Evolutionary conservation across 176 grass and related monocot genomes (phyloP).

Genomic region (Elaeis guineensis): DNA sequence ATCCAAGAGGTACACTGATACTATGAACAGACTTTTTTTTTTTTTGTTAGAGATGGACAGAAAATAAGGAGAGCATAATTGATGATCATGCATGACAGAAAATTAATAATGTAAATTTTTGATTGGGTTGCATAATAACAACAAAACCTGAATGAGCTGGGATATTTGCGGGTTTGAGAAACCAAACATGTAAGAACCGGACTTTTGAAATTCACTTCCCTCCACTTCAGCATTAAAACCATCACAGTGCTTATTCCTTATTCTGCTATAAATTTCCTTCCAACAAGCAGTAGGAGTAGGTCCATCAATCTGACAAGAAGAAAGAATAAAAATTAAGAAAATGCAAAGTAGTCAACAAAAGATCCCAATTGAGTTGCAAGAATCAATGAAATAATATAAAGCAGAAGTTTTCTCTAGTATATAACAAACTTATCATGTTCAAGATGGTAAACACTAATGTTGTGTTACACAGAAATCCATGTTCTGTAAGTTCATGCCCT

Average conservation of each 20-base stretch:
- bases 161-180: constrained; percentile 86
- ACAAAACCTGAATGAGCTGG: constrained; percentile 87
- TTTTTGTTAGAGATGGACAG: no score
- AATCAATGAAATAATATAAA: background rate
- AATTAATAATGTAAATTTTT: constrained; percentile 21
- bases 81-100: background rate
- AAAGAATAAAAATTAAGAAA: constrained; percentile 4
- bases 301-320: constrained; percentile 62
- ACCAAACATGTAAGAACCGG: constrained; percentile 96
- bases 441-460: no score
- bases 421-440: no score
- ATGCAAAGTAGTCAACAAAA: background rate
- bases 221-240: constrained; percentile 35
- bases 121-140: background rate
- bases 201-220: constrained; percentile 56
- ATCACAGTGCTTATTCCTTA: constrained; percentile 59
- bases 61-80: no score
- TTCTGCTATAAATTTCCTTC: constrained; percentile 81
- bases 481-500: no score
- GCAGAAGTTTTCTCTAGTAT: no score
- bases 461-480: no score
- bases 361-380: background rate
- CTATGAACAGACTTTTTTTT: no score
- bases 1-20: no score
- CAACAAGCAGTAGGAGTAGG: constrained; percentile 84